phyloP scores from a whole-genome alignment of 441 rosid species.

The Brassica balearica region DNA sequence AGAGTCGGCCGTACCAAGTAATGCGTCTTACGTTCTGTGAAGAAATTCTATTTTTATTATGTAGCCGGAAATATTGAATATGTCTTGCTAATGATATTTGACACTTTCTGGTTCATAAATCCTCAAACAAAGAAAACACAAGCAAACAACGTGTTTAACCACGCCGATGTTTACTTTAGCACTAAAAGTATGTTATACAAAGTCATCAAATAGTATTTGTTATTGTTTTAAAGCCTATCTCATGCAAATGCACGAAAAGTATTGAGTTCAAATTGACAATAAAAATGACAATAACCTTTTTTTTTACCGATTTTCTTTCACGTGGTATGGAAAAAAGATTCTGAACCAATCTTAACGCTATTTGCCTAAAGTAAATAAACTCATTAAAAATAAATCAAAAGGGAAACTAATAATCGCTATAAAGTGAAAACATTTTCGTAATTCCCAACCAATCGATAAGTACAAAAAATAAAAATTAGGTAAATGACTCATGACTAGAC shows the following conservation, averaged over 20 bases:
- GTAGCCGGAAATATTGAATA: slow-evolving; percentile 40
- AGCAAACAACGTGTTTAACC: slow-evolving; percentile 31
- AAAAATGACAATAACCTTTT: neutral
- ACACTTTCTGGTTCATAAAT: neutral
- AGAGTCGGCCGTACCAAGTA: slow-evolving; percentile 37
- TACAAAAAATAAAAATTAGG: slow-evolving; percentile 23
- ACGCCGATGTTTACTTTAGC: slow-evolving; percentile 35
- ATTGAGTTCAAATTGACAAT: neutral
- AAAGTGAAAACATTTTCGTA: slow-evolving; percentile 16
- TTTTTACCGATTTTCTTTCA: slow-evolving; percentile 6
- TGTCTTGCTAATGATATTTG: slow-evolving; percentile 8
- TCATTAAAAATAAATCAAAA: neutral
- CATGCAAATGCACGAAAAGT: slow-evolving; percentile 7
- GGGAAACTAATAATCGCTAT: neutral
- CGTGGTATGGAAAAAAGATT: slow-evolving; percentile 13
- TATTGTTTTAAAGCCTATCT: neutral
- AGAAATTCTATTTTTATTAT: neutral
- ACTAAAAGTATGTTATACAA: neutral
- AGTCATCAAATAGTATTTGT: neutral
- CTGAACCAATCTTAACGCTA: slow-evolving; percentile 25
- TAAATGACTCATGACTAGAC: slow-evolving; percentile 32
- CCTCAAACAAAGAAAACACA: neutral
- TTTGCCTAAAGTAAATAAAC: slow-evolving; percentile 11
- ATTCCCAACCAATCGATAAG: slow-evolving; percentile 7
- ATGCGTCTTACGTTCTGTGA: slow-evolving; percentile 34